phyloP scores from a whole-genome alignment of 225 moss, liverwort and hornwort genomes.

The Pseudisothecium myosuroides region DNA sequence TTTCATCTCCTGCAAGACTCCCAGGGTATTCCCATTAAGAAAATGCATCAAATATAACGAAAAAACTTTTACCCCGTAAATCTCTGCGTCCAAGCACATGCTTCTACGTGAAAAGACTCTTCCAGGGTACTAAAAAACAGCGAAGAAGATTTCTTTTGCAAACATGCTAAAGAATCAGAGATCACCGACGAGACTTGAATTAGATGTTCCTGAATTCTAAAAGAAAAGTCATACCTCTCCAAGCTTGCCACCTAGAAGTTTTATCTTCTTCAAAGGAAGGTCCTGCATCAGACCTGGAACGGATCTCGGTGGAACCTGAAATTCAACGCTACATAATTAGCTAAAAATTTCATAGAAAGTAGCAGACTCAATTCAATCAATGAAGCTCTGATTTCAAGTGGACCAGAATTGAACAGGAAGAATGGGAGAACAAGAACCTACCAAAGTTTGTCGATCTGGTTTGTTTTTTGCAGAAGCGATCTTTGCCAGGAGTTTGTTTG shows the following conservation, averaged over 20 bases:
- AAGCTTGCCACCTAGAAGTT: conserved; percentile 93
- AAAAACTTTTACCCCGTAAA: background rate
- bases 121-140: background rate
- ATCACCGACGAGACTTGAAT: background rate
- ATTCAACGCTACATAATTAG: background rate
- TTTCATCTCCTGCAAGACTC: conserved; percentile 66
- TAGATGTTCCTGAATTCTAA: background rate
- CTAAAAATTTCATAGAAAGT: background rate
- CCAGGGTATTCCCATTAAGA: background rate
- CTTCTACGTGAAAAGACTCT: background rate
- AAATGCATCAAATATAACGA: background rate
- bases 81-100: background rate
- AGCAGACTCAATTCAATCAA: background rate
- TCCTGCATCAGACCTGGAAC: conserved; percentile 79
- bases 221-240: conserved; percentile 57
- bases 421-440: background rate
- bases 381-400: background rate
- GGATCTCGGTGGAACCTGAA: conserved; percentile 85
- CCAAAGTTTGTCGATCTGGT: conserved; percentile 91
- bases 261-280: conserved; percentile 87
- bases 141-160: background rate
- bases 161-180: background rate
- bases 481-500: conserved; percentile 92
- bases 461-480: conserved; percentile 96
- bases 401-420: background rate